phyloP scores from a whole-genome alignment of 805 yeast species.

The Metahyphopichia silvanorum region DNA sequence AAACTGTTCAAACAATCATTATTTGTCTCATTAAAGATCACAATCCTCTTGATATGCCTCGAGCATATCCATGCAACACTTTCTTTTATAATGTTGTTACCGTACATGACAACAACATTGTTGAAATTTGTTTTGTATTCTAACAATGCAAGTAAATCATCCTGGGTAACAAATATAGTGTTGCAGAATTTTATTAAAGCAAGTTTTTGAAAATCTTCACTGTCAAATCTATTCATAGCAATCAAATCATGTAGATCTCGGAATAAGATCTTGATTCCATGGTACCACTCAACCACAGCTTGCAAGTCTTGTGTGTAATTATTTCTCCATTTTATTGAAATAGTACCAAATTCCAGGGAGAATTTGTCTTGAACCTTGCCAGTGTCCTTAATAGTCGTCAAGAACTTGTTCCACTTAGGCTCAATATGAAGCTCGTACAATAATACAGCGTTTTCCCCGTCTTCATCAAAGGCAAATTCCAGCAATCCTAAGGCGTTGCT shows the following conservation, averaged over 20 bases:
- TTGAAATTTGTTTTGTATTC: no score
- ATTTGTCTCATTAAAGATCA: background rate
- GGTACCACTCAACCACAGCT: conserved; percentile 2
- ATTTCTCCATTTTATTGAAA: background rate
- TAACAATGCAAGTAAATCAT: no score
- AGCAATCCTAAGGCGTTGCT: conserved; percentile 8
- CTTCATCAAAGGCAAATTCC: conserved; percentile 11
- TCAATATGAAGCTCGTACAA: conserved; percentile 15
- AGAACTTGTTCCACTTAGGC: conserved; percentile 14
- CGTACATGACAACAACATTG: no score
- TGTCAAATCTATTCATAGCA: no score
- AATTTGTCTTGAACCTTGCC: background rate
- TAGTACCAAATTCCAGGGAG: background rate
- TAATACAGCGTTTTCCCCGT: conserved; percentile 14
- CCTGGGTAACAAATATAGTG: background rate
- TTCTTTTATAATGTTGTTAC: no score
- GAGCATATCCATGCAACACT: no score
- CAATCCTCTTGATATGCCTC: background rate
- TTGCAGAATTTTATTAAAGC: background rate
- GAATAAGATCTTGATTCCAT: conserved; percentile 3
- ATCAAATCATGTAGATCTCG: no score
- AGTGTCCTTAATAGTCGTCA: background rate
- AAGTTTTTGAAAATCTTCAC: background rate
- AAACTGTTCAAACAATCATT: background rate
- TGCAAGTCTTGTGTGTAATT: background rate